phyloP scores from a whole-genome alignment of 2,329 filamentous ascomycete species.

The Dryadomyces quercus-mongolicae region DNA sequence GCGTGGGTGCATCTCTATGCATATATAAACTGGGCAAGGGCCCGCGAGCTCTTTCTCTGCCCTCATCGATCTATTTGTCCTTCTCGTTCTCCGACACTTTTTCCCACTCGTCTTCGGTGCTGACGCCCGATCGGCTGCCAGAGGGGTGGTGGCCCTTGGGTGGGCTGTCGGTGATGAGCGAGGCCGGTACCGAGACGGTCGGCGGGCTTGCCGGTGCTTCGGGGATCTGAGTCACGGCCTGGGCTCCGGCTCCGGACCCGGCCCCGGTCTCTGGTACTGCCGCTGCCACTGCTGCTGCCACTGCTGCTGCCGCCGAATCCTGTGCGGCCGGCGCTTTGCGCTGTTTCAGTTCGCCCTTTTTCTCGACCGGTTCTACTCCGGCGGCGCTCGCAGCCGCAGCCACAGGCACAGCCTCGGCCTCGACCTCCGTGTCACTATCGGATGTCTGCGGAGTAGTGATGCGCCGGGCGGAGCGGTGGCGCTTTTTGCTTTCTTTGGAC shows the following conservation, averaged over 20 bases:
- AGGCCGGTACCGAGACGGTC: slow-evolving; percentile 17
- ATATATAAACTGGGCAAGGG: too few species aligned
- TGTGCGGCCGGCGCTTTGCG: slow-evolving; percentile 7
- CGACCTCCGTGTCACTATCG: slow-evolving; percentile 41
- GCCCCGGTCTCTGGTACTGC: background rate
- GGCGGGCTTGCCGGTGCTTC: background rate
- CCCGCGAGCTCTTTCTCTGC: too few species aligned
- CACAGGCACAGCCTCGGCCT: slow-evolving; percentile 15
- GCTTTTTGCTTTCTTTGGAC: slow-evolving; percentile 2
- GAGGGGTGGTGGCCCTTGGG: slow-evolving; percentile 10
- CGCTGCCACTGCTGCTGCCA: too few species aligned
- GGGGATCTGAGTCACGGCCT: too few species aligned
- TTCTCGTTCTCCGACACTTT: slow-evolving; percentile 61
- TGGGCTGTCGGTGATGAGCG: slow-evolving; percentile 5
- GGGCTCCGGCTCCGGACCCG: too few species aligned
- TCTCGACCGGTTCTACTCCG: slow-evolving; percentile 25
- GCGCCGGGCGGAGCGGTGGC: slow-evolving; percentile 6
- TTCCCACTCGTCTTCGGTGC: slow-evolving; percentile 96
- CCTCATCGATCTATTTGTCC: background rate
- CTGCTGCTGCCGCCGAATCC: too few species aligned
- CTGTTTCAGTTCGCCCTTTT: slow-evolving; percentile 36
- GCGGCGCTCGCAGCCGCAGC: background rate
- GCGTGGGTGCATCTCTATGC: too few species aligned
- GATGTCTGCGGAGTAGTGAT: slow-evolving; percentile 21
- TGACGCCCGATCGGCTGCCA: slow-evolving; percentile 44